Evolutionary conservation across 2,329 filamentous ascomycete species (phyloP).

Genomic region (Diaporthe capsici): DNA sequence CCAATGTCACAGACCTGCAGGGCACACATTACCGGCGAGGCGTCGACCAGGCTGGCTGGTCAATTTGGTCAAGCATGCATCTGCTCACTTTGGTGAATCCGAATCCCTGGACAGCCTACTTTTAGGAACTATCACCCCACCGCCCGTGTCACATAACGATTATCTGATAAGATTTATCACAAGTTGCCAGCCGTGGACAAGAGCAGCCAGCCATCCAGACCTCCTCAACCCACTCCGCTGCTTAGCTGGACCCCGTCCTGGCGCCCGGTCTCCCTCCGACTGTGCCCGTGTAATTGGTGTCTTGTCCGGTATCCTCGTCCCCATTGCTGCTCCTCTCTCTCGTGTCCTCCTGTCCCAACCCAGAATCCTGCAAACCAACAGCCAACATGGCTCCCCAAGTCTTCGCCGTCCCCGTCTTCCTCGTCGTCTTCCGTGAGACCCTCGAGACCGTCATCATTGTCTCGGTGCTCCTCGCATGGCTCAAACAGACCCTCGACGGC

Average conservation of each 20-base stretch:
- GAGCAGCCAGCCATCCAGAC: neutral
- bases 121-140: neutral
- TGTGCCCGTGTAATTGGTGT: conserved; percentile 10
- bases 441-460: conserved; percentile 86
- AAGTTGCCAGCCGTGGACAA: neutral
- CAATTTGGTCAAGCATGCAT: neutral
- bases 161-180: conserved; percentile 38
- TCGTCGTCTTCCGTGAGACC: conserved; percentile 86
- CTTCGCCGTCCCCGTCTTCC: conserved; percentile 69
- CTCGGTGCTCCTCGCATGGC: conserved; percentile 83
- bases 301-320: neutral
- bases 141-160: conserved; percentile 25
- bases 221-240: neutral
- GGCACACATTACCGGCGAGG: neutral
- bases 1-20: conserved; percentile 23
- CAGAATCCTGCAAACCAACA: neutral
- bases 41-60: neutral
- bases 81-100: neutral
- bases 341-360: neutral
- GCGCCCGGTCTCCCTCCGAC: neutral
- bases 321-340: neutral
- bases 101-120: neutral
- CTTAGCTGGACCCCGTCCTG: neutral
- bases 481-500: conserved; percentile 81
- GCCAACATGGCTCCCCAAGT: conserved; percentile 39